Evolutionary conservation across 768 basidiomycete genomes (phyloP), one percentile per base, ranked within the genome.

Genomic region (Boletus rubroflammeus): DNA sequence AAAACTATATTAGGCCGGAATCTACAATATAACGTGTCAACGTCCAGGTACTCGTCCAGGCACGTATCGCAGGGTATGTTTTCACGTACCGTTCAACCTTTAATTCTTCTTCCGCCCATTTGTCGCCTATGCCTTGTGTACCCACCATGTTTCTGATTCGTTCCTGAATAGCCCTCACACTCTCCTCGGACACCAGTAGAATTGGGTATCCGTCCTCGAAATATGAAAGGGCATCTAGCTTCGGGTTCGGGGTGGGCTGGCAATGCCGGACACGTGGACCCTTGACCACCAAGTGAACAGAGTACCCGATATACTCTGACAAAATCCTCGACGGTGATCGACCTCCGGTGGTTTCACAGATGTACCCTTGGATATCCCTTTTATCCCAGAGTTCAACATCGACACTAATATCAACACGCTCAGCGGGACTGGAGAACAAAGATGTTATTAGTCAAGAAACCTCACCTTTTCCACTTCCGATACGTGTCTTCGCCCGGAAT

Each of bases 1-100:
- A 90, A 66, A 7, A 90, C 78, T 47, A 92, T 83, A 64, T 90
- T 90, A 0, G 89, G 88, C 47, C 89, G 73, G 73, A 90, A 92
- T 62, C 88, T 89, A 60, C 19, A 14, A 32, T 14, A 44, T 38
- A 44, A 45, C 38, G 46, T 19, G 50, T 47, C 53, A 57, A 53
- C 44, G 28, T 48, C 38, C 40, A 23, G 34, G 4, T 31, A 25
- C 50, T 45, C 25, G 50, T 21, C 39, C 31, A 28, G 26, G 52
- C 29, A 51, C 56, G 10, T 2, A 15, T 38, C 29, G 9, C 39
- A 35, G 13, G 32, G 32, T 15, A 11, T 14, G 36, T 26, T 52
- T 45, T 47, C 23, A 63, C 76, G 40, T 51, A 85, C 86, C 86
- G 78, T 63, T 88, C 84, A 42, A 88, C 77, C 38, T 68, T 63